Conservation (phyloP, 345 rosid species). For the Citrus maxima region DNA sequence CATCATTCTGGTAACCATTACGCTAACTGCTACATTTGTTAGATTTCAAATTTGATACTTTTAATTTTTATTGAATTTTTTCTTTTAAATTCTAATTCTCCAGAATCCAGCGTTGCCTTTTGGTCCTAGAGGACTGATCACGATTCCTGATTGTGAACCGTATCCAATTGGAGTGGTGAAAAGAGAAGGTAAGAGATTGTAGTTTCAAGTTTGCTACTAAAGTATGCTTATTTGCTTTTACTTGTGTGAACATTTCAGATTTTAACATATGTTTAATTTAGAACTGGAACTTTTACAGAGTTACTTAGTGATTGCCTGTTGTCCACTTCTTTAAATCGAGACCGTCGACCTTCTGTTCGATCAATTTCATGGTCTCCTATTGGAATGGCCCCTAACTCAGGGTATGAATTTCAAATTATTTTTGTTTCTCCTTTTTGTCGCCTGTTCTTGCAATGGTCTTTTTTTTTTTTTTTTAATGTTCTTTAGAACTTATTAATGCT, state of each 20-base stretch:
- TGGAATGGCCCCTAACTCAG: constrained; percentile 84
- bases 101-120: constrained; percentile 84
- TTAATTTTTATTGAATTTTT: background rate
- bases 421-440: background rate
- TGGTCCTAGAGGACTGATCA: constrained; percentile 86
- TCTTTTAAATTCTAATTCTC: constrained; percentile 3
- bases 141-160: constrained; percentile 47
- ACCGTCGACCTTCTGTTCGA: constrained; percentile 59
- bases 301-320: constrained; percentile 56
- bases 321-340: constrained; percentile 63
- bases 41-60: background rate
- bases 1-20: constrained; percentile 58
- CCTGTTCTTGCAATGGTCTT: background rate
- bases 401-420: constrained; percentile 38
- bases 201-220: background rate
- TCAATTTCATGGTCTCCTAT: constrained; percentile 91
- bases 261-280: background rate
- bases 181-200: constrained; percentile 48
- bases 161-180: constrained; percentile 60
- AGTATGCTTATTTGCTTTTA: background rate
- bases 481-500: background rate
- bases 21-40: background rate
- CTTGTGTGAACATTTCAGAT: background rate
- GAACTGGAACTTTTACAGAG: constrained; percentile 36
- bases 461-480: background rate